Conservation (phyloP, 1,139 yeast species). For the Nakaseomyces kungkrabaensis region DNA sequence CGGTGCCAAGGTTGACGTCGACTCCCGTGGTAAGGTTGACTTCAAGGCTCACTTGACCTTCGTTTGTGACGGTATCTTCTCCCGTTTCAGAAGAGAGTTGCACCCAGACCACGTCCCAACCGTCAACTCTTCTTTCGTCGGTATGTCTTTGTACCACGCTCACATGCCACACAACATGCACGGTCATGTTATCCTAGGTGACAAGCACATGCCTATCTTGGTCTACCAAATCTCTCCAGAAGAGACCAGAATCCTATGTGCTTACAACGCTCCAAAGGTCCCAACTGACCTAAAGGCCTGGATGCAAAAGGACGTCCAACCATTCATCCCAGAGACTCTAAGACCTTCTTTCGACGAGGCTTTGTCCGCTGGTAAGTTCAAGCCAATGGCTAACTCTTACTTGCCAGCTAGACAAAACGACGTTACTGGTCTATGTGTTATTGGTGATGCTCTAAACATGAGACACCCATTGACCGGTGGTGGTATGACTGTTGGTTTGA, state of each 20-base stretch:
- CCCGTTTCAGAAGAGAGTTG: conserved; percentile 77
- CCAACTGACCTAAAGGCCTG: conserved; percentile 65
- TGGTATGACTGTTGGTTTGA: conserved; percentile 96
- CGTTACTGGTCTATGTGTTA: conserved; percentile 66
- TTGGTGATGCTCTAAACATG: conserved; percentile 96
- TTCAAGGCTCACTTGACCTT: conserved; percentile 58
- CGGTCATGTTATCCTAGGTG: conserved; percentile 85
- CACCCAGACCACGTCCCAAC: conserved; percentile 47
- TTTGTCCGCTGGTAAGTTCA: conserved; percentile 43
- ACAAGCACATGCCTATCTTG: conserved; percentile 71
- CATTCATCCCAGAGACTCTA: conserved; percentile 55
- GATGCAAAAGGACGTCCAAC: conserved; percentile 50
- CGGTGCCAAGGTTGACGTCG: conserved; percentile 51
- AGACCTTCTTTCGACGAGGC: conserved; percentile 59
- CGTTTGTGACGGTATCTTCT: conserved; percentile 89
- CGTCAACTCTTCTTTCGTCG: conserved; percentile 79
- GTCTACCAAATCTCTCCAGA: conserved; percentile 76
- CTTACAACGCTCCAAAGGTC: conserved; percentile 61
- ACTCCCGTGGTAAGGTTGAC: conserved; percentile 29
- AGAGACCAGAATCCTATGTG: conserved; percentile 85
- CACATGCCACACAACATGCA: conserved; percentile 59
- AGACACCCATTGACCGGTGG: conserved; percentile 98
- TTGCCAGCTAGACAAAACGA: conserved; percentile 61
- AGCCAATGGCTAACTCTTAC: conserved; percentile 92
- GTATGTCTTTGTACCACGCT: conserved; percentile 65